Conservation (phyloP, 805 yeast species). For the Metschnikowia colocasiae region DNA sequence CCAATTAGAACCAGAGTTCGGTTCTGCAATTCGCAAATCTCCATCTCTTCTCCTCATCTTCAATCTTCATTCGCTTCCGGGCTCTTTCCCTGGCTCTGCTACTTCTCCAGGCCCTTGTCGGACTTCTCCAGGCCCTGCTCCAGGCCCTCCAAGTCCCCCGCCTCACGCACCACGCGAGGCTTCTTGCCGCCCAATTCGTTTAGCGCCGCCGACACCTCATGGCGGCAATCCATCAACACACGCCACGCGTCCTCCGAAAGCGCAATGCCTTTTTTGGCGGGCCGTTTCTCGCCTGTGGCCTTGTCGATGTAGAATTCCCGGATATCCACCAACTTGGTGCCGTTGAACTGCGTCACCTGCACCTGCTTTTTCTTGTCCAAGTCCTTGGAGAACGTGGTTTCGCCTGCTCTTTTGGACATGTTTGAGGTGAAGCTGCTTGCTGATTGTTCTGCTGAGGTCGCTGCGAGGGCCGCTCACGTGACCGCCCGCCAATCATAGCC, state of each 20-base stretch:
- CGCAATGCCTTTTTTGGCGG: conserved; percentile 78
- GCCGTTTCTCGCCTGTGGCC: conserved; percentile 62
- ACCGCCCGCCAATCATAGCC: no score
- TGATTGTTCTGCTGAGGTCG: no score
- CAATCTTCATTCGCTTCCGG: no score
- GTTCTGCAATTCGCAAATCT: no score
- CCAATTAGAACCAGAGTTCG: no score
- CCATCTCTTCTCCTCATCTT: no score
- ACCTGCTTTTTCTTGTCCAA: conserved; percentile 53
- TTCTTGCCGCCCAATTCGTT: conserved; percentile 11
- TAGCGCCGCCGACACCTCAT: conserved; percentile 50
- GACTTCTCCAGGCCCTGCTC: no score
- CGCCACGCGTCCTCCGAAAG: conserved; percentile 56
- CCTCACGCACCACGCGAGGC: not conserved
- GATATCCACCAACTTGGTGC: conserved; percentile 67
- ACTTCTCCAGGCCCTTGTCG: no score
- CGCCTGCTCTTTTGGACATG: not conserved
- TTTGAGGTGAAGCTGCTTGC: no score
- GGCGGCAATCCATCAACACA: conserved; percentile 42
- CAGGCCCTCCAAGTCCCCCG: conserved; percentile 32
- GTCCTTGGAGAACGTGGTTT: not conserved
- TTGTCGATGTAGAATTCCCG: conserved; percentile 67
- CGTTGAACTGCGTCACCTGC: conserved; percentile 69
- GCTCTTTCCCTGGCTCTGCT: no score
- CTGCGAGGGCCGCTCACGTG: no score